phyloP scores from a whole-genome alignment of 2,329 filamentous ascomycete genomes.

The Emydomyces testavorans region DNA sequence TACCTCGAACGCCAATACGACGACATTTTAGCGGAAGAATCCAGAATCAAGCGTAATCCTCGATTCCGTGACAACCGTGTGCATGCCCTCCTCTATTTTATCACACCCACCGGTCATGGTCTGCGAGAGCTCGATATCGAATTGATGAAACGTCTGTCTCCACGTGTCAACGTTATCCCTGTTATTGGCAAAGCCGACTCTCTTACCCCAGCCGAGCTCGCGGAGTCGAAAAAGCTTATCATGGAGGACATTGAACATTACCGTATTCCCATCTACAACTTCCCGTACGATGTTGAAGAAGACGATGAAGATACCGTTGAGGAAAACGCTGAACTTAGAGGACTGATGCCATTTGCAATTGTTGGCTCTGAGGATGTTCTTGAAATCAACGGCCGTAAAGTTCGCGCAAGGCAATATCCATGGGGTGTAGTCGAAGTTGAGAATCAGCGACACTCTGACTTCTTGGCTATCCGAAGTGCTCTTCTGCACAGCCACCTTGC shows the following conservation, averaged over 20 bases:
- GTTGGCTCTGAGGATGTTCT: conserved; percentile 93
- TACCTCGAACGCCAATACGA: conserved; percentile 99
- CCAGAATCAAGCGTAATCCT: conserved; percentile 99
- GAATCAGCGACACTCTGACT: conserved; percentile 97
- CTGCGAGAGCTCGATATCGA: conserved; percentile 98
- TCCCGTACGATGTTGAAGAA: conserved; percentile 98
- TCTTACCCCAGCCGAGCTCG: conserved; percentile 87
- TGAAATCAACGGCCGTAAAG: conserved; percentile 83
- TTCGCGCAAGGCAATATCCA: conserved; percentile 92
- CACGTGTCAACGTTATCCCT: conserved; percentile 95
- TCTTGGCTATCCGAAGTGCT: conserved; percentile 91
- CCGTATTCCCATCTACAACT: conserved; percentile 99
- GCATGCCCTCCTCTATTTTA: conserved; percentile 97
- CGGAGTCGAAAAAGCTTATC: conserved; percentile 98
- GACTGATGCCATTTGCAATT: conserved; percentile 97
- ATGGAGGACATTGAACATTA: conserved; percentile 99
- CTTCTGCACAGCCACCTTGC: conserved; percentile 95
- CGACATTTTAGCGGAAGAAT: conserved; percentile 97
- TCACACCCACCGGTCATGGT: conserved; percentile 93
- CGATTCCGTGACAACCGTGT: conserved; percentile 98
- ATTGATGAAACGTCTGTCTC: conserved; percentile 97
- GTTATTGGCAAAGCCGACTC: conserved; percentile 98
- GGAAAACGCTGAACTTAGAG: conserved; percentile 94
- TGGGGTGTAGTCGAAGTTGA: conserved; percentile 99
- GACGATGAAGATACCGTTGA: conserved; percentile 98